Evolutionary conservation across 441 rosid genomes (phyloP), one percentile per base, ranked within the genome.

Genomic region (Daphne laureola): DNA sequence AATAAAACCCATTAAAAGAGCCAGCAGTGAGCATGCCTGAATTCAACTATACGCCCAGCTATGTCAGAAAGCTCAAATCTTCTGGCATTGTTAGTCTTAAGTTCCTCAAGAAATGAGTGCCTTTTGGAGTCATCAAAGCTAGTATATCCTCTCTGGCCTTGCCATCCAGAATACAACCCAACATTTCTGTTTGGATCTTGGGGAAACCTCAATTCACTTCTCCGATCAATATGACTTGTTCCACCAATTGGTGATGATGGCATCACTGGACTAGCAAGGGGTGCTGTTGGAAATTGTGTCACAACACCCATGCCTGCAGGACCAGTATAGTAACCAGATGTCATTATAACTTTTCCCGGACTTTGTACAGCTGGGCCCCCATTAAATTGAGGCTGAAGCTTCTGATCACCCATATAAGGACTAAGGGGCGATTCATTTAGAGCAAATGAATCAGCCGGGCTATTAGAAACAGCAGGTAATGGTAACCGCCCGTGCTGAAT

Each of bases 41-140:
- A 79, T 75, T 81, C 91, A 72, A 75, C 82, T 63, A 84, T 78
- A 23, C 83, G 83, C 59, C 87, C 91, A 23, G 74, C 62, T 43
- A 84, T 81, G 67, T 79, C 87, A 27, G 83, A 72, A 51, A 84
- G 78, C 67, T 84, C 85, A 66, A 84, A 73, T 68, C 79, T 84
- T 62, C 79, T 77, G 48, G 83, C 72, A 21, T 70, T 79, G 65
- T 74, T 74, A 62, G 91, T 79, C 70, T 81, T 84, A 49, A 84
- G 73, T 63, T 84, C 91, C 67, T 84, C 91, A 25, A 84, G 87
- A 70, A 81, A 84, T 48, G 83, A 77, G 75, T 70, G 86, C 48
- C 78, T 72, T 51, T 77, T 84, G 17, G 73, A 45, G 68, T 84
- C 86, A 58, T 75, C 83, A 42, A 63, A 61, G 54, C 61, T 73